Base-by-base conservation (phyloP, 176 grass and related monocot genomes). In the Cenchrus fungigraminus region DNA sequence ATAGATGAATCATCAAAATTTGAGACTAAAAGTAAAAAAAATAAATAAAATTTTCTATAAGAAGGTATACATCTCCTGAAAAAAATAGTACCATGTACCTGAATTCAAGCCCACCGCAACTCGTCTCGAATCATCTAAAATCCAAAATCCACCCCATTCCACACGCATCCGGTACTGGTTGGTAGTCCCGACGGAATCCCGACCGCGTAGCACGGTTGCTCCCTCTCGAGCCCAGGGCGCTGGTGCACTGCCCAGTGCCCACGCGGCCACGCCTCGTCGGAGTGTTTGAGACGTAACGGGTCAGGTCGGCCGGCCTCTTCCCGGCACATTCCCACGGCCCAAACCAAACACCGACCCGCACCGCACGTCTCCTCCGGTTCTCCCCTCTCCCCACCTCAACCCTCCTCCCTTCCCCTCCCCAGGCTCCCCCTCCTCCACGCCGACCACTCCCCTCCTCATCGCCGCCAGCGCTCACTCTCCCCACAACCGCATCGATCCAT, bases 311-410 rank as follows among this genome's bases (percentile, higher is more conserved):
- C 54, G 73, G 73, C 32, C 32, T 42, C 29, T 31, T 19, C 44
- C 45, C 50, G 6, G 53, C 47, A 43, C 76, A 65, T 64, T 57
- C 44, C 22, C 46, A 20, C 77, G 69, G 25, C 42, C 68, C 69
- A 89, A 68, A 70, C 80, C 76, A 49, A 67, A 83, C 84, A 83
- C 89, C 67, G 79, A 90, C 79, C 73, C 84, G 65, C 79, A 68
- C 59, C 61, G 76, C 87, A 80, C 74, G 79, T 71, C 66, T 59
- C 37, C 67, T 71, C 34, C 40, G 20, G 13, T 13, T 13, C 54
- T 56, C 6, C 44, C 47, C 65, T 40, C n/a, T 40, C 25, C 59
- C 8, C 55, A 20, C 72, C 78, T 17, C 72, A 50, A 37, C 76
- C 81, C 63, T 52, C 52, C 79, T 12, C 6, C 46, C 34, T 72